Base-by-base conservation (phyloP, 164 flowering plant genomes). In the Aristolochia contorta region DNA sequence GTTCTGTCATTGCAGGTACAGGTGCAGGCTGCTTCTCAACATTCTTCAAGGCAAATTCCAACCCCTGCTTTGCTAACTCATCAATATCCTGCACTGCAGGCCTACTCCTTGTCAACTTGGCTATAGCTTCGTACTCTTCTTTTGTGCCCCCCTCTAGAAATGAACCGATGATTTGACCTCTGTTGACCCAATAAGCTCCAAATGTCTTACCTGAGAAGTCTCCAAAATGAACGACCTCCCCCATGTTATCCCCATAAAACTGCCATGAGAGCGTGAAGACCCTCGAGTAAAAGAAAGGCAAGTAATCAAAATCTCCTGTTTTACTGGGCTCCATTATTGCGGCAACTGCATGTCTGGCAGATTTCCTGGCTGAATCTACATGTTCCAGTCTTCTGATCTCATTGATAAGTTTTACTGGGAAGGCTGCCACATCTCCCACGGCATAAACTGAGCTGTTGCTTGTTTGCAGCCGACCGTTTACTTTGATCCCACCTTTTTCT, bases 401-500 rank as follows among this genome's bases (percentile, higher is more conserved):
- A 8, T 96, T 87, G 62, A 81, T 77, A 23, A 84, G 72, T 74
- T 86, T 85, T 70, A 93, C 82, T 8, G 92, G 99, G 68, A 93
- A 90, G 18, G 97, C 54, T 3, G 99, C 96, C 49, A 93, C 99
- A 67, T 93, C 99, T 25, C 99, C 97, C 12, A 93, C 81, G n/a
- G 97, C 99, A 62, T 85, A 93, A 32, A 93, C 89, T 6, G 94
- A 86, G 73, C 69, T 78, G 76, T 85, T 78, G 81, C 95, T 93
- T 19, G 99, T 74, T 63, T 90, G 99, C 83, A 93, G 60, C 50
- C 19, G 68, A 6, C 85, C 89, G 48, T 88, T 86, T 48, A 90
- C 99, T 72, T 86, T 93, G 73, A 93, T 87, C n/a, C 99, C 97
- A 47, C 97, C 96, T 61, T 93, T 86, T 57, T 93, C 99, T 67